These are phyloP conservation scores for Solanum phureja DNA, from an alignment of 257 asterid species.

Conservation along the genomic window DNA sequence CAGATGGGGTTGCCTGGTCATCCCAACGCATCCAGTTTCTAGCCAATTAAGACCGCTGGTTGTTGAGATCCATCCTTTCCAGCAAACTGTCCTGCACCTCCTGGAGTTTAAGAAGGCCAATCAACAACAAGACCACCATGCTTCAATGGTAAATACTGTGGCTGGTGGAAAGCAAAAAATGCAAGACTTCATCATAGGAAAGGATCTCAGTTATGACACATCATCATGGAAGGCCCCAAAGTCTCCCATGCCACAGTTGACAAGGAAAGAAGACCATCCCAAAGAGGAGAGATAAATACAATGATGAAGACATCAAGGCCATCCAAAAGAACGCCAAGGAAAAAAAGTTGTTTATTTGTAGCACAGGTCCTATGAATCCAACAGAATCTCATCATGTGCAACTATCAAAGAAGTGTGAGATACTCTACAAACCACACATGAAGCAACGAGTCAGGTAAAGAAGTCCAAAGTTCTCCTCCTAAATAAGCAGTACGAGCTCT, in stretches of 20 bases:
- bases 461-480: not conserved
- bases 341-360: not conserved
- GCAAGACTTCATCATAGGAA: not conserved
- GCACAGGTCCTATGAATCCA: not conserved
- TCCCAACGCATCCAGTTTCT: not conserved
- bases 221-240: not conserved
- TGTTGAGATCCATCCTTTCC: not conserved
- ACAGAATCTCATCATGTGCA: not conserved
- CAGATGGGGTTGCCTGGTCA: not conserved
- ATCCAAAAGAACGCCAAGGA: not conserved
- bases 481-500: not conserved
- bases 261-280: not conserved
- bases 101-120: not conserved
- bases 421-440: not conserved
- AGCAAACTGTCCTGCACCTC: not conserved
- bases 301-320: not conserved
- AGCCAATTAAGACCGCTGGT: not conserved
- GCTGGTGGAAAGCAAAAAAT: not conserved
- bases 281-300: not conserved
- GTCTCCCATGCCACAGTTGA: not conserved
- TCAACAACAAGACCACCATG: not conserved
- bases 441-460: not conserved
- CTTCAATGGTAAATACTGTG: not conserved
- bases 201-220: not conserved
- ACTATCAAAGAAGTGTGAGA: not conserved